Base-by-base conservation (phyloP, 345 rosid species). In the Theobroma cacao region DNA sequence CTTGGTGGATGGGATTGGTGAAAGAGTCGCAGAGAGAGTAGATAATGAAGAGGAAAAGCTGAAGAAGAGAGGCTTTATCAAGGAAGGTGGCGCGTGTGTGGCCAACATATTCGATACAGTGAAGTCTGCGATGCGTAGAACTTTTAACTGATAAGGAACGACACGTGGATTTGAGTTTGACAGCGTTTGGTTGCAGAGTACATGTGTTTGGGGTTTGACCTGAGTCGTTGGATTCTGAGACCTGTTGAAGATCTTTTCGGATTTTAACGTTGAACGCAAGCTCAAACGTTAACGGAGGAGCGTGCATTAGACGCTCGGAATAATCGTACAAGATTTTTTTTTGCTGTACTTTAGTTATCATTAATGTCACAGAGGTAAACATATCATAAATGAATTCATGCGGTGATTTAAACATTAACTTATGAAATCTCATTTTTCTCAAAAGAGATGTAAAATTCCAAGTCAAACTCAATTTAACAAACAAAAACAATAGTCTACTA, bases 51-150 rank as follows among this genome's bases (percentile, higher is more conserved):
- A 30, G 30, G 79, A 69, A 72, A 80, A 48, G 79, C 65, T 1
- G 6, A 65, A 38, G 14, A n/a, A 74, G 14, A 66, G 48, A 31
- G 89, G 68, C 9, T 72, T 83, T 78, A 60, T 65, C 31, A 58
- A 79, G 15, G 70, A 77, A 5, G 75, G 72, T 45, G 83, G 82
- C 84, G 87, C 73, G 80, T 78, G 73, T 34, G 70, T 5, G 36
- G 79, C 50, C 78, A 82, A 77, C 87, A 88, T 92, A 79, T 82
- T 64, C 1, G 15, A 30, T 7, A 30, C 24, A 12, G 40, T n/a
- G 24, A 69, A 31, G 60, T 33, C 4, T 11, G 61, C 28, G 11
- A 71, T 31, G 60, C 28, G 1, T 50, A 50, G 72, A 47, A 47
- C 12, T 76, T 71, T 71, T 71, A 71, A 50, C 43, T 31, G 18